Percentiles rank a stretch among this genome's conserved stretches.
These are phyloP conservation scores for Apiotrichum laibachii DNA, from an alignment of 1,284 basidiomycete genomes.

Conservation along the genomic window DNA sequence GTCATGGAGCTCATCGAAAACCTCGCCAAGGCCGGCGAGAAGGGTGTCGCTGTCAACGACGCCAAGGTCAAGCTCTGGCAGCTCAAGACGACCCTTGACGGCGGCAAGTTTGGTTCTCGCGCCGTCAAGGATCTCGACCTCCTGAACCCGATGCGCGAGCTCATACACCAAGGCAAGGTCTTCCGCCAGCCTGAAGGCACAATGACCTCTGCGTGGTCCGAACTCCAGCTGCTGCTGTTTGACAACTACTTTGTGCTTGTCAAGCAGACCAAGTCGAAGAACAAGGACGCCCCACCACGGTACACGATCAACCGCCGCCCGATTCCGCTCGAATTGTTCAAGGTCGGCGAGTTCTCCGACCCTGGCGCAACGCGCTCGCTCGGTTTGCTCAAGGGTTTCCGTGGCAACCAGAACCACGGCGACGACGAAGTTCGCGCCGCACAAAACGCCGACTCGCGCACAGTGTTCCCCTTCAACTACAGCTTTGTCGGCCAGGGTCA, in stretches of 20 bases:
- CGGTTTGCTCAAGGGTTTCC: constrained; percentile 33
- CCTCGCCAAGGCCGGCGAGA: constrained; percentile 77
- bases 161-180: constrained; percentile 77
- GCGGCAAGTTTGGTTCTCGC: constrained; percentile 71
- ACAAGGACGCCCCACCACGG: constrained; percentile 54
- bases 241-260: constrained; percentile 92
- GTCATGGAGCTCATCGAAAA: constrained; percentile 80
- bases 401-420: constrained; percentile 20
- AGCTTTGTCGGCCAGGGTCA: constrained; percentile 81
- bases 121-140: constrained; percentile 83
- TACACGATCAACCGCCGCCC: constrained; percentile 70
- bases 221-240: constrained; percentile 81
- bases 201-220: constrained; percentile 76
- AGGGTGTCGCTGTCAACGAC: constrained; percentile 75
- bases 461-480: constrained; percentile 69
- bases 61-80: constrained; percentile 83
- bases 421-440: constrained; percentile 7
- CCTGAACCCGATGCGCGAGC: constrained; percentile 71
- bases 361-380: constrained; percentile 34
- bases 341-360: constrained; percentile 71
- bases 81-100: constrained; percentile 61
- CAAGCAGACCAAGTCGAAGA: constrained; percentile 75
- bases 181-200: constrained; percentile 81
- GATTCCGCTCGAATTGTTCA: constrained; percentile 81
- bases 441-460: constrained; percentile 58